Base-by-base conservation (phyloP, 2,329 filamentous ascomycete genomes). In the Xylaria sp. region DNA sequence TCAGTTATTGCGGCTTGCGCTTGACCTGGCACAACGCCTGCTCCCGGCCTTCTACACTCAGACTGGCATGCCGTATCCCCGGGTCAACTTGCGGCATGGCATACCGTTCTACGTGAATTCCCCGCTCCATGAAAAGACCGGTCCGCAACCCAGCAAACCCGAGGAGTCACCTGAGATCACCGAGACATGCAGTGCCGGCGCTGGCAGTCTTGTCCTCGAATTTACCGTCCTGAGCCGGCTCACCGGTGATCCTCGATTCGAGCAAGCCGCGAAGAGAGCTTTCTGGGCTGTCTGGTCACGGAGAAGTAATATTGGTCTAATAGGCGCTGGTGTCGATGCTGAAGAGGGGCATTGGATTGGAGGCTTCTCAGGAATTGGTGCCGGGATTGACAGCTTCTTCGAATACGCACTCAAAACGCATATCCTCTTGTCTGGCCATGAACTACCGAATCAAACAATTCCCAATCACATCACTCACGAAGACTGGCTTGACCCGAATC, bases 241-340 rank as follows among this genome's bases (percentile, higher is more conserved):
- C 56, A 97, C 94, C 0, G 94, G 93, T 12, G 93, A 98, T 78
- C 83, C 87, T 10, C 89, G 92, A n/a, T 99, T 97, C 76, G 96
- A 99, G 80, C 89, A 92, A 76, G 86, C 93, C 18, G 95, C 93
- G 0, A 98, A 98, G 80, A 86, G 92, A 66, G 95, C 96, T 0
- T 99, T 99, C 77, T 98, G 95, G 94, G 92, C 94, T 28, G 93
- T 99, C n/a, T 99, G 96, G 96, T 86, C 91, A 52, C 87, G 93
- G 65, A 89, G 94, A 72, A 98, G 93, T 78, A 88, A 90, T 50
- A 93, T 97, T 75, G 94, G 93, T 3, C 85, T 99, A 28, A 91
- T 99, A 71, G 96, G 95, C 8, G 92, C 94, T 66, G 95, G 94
- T 2, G 94, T 99, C 70, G 95, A 97, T 81, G 93, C 94, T 1